These are phyloP conservation scores for Stachybotrys elegans DNA, from an alignment of 2,329 filamentous ascomycete species.

Conservation along the genomic window DNA sequence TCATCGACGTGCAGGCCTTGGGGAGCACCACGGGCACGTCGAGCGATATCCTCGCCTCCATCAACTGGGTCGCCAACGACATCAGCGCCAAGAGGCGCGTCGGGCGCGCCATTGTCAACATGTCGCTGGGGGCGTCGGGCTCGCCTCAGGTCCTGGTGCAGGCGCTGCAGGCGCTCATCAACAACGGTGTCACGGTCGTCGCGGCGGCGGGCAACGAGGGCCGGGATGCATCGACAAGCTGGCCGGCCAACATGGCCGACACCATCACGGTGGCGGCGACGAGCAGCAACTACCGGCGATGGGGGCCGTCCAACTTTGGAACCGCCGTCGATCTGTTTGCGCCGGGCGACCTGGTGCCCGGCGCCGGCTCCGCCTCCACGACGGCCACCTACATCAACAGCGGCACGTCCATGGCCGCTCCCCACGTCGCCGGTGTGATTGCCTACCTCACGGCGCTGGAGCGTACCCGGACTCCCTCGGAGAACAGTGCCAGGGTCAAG, in stretches of 20 bases:
- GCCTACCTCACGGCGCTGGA: constrained; percentile 15
- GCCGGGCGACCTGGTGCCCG: constrained; percentile 16
- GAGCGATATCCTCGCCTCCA: constrained; percentile 19
- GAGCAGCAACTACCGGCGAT: constrained; percentile 26
- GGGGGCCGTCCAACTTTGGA: constrained; percentile 41
- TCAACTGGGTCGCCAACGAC: constrained; percentile 27
- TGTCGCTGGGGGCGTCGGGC: constrained; percentile 28
- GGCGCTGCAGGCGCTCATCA: constrained; percentile 12
- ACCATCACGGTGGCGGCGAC: constrained; percentile 19
- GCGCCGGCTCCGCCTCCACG: background rate
- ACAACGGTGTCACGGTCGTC: constrained; percentile 29
- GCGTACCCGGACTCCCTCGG: constrained; percentile 5
- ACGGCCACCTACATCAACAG: background rate
- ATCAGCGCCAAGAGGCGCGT: constrained; percentile 18
- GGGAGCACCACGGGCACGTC: constrained; percentile 3
- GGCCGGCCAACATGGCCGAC: constrained; percentile 13
- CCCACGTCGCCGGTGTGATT: constrained; percentile 14
- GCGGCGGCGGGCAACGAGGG: constrained; percentile 19
- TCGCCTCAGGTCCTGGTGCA: constrained; percentile 10
- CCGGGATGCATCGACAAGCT: constrained; percentile 4
- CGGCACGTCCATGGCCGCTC: constrained; percentile 14
- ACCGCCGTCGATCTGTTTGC: constrained; percentile 12
- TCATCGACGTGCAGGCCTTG: constrained; percentile 37
- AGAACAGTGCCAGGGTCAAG: constrained; percentile 5
- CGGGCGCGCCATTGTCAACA: constrained; percentile 33